A percentile compares a stretch with the other conserved stretches of the same genome.
Conservation (phyloP, 2,329 filamentous ascomycete genomes). For the Endoconidiophora polonica region DNA sequence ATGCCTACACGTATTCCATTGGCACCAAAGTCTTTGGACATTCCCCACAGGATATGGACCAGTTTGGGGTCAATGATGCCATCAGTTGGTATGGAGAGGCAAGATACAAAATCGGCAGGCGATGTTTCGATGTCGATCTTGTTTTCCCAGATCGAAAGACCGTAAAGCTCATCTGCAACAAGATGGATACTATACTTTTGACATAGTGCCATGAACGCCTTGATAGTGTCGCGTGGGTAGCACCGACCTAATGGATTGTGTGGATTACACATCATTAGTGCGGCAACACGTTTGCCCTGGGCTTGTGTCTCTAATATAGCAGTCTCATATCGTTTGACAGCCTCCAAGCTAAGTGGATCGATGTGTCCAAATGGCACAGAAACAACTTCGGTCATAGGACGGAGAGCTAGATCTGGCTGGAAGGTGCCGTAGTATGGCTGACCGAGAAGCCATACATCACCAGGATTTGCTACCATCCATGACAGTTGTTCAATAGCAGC, state of each 20-base stretch:
- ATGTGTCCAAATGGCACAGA: conserved; percentile 26
- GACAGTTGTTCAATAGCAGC: conserved; percentile 25
- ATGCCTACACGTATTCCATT: conserved; percentile 37
- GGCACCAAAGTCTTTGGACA: conserved; percentile 37
- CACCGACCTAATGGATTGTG: conserved; percentile 36
- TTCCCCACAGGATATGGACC: conserved; percentile 34
- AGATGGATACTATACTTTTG: conserved; percentile 32
- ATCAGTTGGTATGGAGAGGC: conserved; percentile 25
- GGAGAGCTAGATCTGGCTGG: conserved; percentile 26
- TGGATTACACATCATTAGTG: conserved; percentile 33
- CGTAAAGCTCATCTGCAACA: conserved; percentile 34
- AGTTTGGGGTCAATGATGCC: conserved; percentile 30
- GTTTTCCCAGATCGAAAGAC: conserved; percentile 33
- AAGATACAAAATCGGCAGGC: conserved; percentile 27
- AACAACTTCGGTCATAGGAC: conserved; percentile 26
- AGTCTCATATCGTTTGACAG: conserved; percentile 28
- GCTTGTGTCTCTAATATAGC: conserved; percentile 23
- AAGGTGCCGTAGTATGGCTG: conserved; percentile 33
- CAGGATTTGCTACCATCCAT: conserved; percentile 25
- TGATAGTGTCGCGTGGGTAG: conserved; percentile 25
- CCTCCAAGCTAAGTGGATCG: conserved; percentile 27
- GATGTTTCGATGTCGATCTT: conserved; percentile 17
- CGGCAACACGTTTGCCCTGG: conserved; percentile 26
- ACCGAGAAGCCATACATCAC: conserved; percentile 25
- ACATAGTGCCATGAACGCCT: conserved; percentile 30